Base-by-base conservation (phyloP, 2,329 filamentous ascomycete genomes). In the Geosmithia putterillii region DNA sequence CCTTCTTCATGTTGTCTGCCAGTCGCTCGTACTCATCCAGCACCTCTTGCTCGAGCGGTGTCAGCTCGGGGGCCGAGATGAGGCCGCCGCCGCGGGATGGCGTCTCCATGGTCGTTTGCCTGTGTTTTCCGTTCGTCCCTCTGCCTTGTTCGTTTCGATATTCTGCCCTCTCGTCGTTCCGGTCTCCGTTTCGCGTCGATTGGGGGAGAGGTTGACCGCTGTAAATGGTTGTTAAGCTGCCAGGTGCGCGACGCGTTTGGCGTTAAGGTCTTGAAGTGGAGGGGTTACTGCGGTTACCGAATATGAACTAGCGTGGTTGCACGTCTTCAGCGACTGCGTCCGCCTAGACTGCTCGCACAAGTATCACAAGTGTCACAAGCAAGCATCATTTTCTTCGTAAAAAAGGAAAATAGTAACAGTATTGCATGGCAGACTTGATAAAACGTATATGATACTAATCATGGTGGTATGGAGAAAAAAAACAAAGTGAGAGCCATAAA, bases 1-100 rank as follows among this genome's bases (percentile, higher is more conserved):
- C 92, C 66, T 83, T 83, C 56, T 94, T 94, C 73, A 98, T 82
- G 58, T 96, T 98, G 52, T 83, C 82, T 0, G 90, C 77, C 25
- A 98, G 66, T 14, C 83, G 74, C 52, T 90, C 80, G 57, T 98
- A 98, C 63, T 98, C 92, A 48, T 96, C 88, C 1, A 98, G 71
- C 1, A 98, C 83, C 58, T 96, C 87, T 61, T 95, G 89, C 66
- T 98, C 89, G 7, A 94, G 74, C 4, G 87, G 83, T 1, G 81
- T 74, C 48, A 95, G 69, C 54, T 81, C 77, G 19, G 72, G 70
- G 25, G 66, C 64, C 3, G 65, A 61, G 36, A 66, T 56, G 8
- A 65, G 52, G 23, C 51, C 51, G 4, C 51, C 51, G 4, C 28
- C 28, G 6, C 28, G 28, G 10, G 28, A 42, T 15, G 43, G 40